Conservation (phyloP, 2,329 filamentous ascomycete species). For the Graphilbum sp. region DNA sequence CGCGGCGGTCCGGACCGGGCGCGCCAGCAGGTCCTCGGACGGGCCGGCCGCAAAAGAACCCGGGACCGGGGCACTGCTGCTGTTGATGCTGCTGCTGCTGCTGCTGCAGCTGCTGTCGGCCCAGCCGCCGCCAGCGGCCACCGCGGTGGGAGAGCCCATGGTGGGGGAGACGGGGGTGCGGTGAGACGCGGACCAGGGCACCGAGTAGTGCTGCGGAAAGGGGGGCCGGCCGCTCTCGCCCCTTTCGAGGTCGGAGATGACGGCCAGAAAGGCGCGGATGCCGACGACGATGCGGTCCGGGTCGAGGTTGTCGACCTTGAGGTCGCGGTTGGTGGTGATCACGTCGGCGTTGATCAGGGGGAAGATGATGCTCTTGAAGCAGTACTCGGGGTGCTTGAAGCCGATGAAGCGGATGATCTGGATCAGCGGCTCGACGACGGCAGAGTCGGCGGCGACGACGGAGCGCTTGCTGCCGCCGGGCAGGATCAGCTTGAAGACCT, state of each 20-base stretch:
- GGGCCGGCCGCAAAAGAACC: neutral
- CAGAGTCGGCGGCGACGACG: conserved; percentile 64
- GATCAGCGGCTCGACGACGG: conserved; percentile 78
- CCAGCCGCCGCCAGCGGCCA: conserved; percentile 3
- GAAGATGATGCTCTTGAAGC: conserved; percentile 85
- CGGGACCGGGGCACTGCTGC: too few species aligned
- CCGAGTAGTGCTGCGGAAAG: conserved; percentile 56
- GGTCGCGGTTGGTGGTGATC: conserved; percentile 59
- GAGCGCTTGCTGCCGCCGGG: conserved; percentile 66
- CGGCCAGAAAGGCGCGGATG: conserved; percentile 81
- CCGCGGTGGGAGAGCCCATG: conserved; percentile 20
- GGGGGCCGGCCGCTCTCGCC: conserved; percentile 62
- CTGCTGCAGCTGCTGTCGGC: too few species aligned
- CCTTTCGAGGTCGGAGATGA: conserved; percentile 85
- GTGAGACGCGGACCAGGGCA: conserved; percentile 19
- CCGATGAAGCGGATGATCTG: conserved; percentile 91
- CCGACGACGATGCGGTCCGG: conserved; percentile 96
- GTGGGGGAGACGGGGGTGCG: conserved; percentile 33
- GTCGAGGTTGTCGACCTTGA: conserved; percentile 82
- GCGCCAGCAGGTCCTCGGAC: conserved; percentile 50
- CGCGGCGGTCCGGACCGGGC: conserved; percentile 40
- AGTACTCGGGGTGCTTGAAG: conserved; percentile 84
- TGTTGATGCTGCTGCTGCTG: too few species aligned
- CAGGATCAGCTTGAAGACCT: conserved; percentile 71
- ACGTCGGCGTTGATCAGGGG: conserved; percentile 84